Evolutionary conservation across 2,329 filamentous ascomycete species (phyloP).

Genomic region (Didymella arachidicola): DNA sequence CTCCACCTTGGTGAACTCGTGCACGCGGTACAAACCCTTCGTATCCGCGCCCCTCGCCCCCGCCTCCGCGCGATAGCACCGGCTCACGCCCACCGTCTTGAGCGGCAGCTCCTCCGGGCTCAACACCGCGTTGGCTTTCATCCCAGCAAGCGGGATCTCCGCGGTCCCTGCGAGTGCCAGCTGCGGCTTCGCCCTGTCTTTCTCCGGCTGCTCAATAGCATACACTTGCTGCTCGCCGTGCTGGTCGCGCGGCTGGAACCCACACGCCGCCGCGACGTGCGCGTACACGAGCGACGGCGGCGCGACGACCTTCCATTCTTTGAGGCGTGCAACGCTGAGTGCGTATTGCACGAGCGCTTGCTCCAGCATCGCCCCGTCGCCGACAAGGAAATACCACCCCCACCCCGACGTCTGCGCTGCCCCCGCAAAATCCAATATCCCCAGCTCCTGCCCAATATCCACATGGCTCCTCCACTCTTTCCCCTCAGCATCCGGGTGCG

Average conservation of each 20-base stretch:
- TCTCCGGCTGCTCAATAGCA: conserved; percentile 70
- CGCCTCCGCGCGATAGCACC: conserved; percentile 96
- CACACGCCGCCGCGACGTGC: conserved; percentile 88
- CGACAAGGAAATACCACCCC: conserved; percentile 98
- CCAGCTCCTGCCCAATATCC: conserved; percentile 84
- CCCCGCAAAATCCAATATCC: conserved; percentile 86
- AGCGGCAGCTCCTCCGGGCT: conserved; percentile 72
- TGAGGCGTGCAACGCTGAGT: conserved; percentile 72
- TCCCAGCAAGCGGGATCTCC: conserved; percentile 91
- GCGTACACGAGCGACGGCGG: conserved; percentile 92
- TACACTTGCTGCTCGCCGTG: conserved; percentile 94
- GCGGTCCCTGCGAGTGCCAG: conserved; percentile 86
- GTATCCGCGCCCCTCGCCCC: conserved; percentile 88
- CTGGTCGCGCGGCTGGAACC: conserved; percentile 91
- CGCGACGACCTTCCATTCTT: conserved; percentile 80
- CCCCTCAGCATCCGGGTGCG: conserved; percentile 59
- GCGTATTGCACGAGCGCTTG: conserved; percentile 92
- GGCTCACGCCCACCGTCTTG: conserved; percentile 81
- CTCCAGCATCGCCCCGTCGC: conserved; percentile 91
- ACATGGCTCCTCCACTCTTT: conserved; percentile 76
- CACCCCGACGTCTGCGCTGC: conserved; percentile 86
- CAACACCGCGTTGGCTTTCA: conserved; percentile 79
- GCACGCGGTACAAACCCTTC: conserved; percentile 93
- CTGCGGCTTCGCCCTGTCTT: conserved; percentile 69
- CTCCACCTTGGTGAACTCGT: conserved; percentile 98